These are phyloP conservation scores for Chrysopogon serrulatus DNA, from an alignment of 176 grass and related monocot species.

Conservation along the genomic window DNA sequence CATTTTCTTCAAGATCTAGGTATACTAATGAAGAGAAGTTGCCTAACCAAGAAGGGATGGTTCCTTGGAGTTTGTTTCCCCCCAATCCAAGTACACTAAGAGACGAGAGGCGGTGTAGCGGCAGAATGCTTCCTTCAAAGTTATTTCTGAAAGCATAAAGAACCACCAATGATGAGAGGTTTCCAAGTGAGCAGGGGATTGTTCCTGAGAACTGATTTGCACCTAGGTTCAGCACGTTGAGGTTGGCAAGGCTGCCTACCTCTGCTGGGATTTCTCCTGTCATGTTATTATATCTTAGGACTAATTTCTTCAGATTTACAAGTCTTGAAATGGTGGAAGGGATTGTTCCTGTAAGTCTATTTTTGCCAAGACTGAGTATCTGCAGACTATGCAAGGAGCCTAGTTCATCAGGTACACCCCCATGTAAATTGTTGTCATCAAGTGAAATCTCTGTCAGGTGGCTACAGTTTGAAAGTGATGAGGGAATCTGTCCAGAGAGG, in stretches of 20 bases:
- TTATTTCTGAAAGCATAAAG: not conserved
- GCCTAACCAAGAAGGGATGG: not conserved
- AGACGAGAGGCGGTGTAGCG: not conserved
- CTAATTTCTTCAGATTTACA: not conserved
- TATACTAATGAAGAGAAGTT: not conserved
- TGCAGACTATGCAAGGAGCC: not conserved
- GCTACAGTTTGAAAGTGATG: not conserved
- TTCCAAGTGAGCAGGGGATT: not conserved
- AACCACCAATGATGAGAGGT: not conserved
- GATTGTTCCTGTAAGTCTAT: not conserved
- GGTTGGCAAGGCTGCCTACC: constrained; percentile 5
- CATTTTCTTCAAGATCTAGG: not conserved
- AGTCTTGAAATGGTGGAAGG: not conserved
- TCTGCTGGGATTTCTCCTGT: not conserved
- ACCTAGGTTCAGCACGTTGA: not conserved
- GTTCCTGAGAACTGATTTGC: not conserved
- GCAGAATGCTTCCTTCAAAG: constrained; percentile 2
- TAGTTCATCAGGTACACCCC: not conserved
- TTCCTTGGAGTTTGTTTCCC: not conserved
- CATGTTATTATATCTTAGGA: not conserved
- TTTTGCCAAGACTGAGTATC: not conserved
- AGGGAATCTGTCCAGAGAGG: too few relatives aligned
- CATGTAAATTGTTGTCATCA: not conserved
- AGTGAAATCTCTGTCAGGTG: not conserved
- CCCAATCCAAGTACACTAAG: not conserved